phyloP scores from a whole-genome alignment of 805 yeast genomes.

The Sungouiella thailandica region DNA sequence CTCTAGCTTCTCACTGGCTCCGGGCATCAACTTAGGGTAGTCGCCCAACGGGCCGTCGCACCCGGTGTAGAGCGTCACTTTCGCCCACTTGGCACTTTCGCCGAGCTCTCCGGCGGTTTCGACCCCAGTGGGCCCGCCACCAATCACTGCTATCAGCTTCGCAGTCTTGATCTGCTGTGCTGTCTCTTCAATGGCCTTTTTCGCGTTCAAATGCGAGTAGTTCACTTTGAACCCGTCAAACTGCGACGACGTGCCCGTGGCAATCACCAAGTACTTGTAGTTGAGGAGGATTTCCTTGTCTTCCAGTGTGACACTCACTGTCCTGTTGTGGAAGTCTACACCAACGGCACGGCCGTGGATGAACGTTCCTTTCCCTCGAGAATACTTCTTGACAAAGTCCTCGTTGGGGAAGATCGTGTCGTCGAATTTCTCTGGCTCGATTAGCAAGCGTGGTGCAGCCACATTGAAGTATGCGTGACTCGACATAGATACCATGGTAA shows the following conservation, averaged over 20 bases:
- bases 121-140: constrained; percentile 37
- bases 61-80: constrained; percentile 25
- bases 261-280: constrained; percentile 32
- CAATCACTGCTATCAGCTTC: constrained; percentile 30
- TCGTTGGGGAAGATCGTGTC: constrained; percentile 16
- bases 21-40: constrained; percentile 1
- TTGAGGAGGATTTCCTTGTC: constrained; percentile 7
- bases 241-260: constrained; percentile 25
- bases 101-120: constrained; percentile 36
- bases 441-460: constrained; percentile 28
- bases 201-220: constrained; percentile 11
- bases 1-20: constrained; percentile 7
- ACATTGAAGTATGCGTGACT: constrained; percentile 21
- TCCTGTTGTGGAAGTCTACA: constrained; percentile 21
- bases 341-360: constrained; percentile 22
- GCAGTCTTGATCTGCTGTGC: constrained; percentile 15
- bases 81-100: constrained; percentile 8
- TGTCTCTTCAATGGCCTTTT: constrained; percentile 14
- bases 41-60: constrained; percentile 6
- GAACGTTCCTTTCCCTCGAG: constrained; percentile 13
- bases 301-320: constrained; percentile 9
- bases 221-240: constrained; percentile 23
- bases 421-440: constrained; percentile 18
- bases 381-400: constrained; percentile 13
- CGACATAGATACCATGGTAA: constrained; percentile 25